Evolutionary conservation across 768 basidiomycete species (phyloP).

Genomic region (Naganishia vaughanmartiniae): DNA sequence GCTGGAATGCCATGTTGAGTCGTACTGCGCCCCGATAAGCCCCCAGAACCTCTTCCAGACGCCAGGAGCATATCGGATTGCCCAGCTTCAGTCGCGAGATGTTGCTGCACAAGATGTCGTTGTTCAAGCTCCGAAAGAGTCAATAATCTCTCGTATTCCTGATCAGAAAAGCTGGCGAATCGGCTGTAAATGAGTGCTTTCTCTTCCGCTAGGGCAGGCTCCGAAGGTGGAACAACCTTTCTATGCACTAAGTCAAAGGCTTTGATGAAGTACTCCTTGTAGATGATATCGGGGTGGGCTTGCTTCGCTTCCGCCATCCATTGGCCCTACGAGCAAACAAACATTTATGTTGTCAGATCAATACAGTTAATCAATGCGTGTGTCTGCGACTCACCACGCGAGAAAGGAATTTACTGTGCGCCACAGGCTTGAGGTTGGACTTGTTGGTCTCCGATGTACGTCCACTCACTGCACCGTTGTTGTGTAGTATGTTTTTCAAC

Average conservation of each 20-base stretch:
- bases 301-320: slow-evolving; percentile 87
- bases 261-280: slow-evolving; percentile 65
- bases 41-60: slow-evolving; percentile 5
- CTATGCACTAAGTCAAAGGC: slow-evolving; percentile 41
- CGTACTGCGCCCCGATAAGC: not conserved
- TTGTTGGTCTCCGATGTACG: not conserved
- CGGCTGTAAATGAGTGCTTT: slow-evolving; percentile 62
- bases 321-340: slow-evolving; percentile 62
- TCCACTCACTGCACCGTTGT: not conserved
- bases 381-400: slow-evolving; percentile 60
- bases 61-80: slow-evolving; percentile 59
- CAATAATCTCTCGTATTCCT: slow-evolving; percentile 64
- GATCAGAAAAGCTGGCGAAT: slow-evolving; percentile 85
- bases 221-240: slow-evolving; percentile 29
- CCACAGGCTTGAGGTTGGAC: not conserved
- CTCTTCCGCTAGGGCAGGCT: slow-evolving; percentile 33
- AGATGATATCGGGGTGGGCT: slow-evolving; percentile 71
- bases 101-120: slow-evolving; percentile 31
- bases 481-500: slow-evolving; percentile 54
- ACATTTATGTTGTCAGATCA: not conserved
- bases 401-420: slow-evolving; percentile 54
- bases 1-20: not conserved
- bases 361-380: not conserved
- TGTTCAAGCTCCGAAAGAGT: slow-evolving; percentile 25
- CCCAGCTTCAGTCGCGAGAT: slow-evolving; percentile 62